Evolutionary conservation across 73 alveolate genomes (phyloP), one percentile per base, ranked within the genome.

Genomic region (Paramecium bursaria): DNA sequence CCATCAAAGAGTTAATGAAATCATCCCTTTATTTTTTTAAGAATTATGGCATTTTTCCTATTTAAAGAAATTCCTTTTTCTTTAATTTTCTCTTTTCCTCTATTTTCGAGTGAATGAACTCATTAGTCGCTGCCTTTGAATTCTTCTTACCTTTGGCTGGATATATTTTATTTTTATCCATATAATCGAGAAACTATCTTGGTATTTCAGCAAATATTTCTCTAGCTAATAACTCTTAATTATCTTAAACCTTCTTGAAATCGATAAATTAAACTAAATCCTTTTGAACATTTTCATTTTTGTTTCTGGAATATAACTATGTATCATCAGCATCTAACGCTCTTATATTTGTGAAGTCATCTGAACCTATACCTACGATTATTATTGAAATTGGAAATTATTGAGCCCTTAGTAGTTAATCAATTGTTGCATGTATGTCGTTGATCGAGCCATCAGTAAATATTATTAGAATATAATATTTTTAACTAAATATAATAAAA

Each of bases 291-390:
- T 75, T 25, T 75, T 90, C 86, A 22, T 90, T 47, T 50, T 82
- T 33, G 61, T 88, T 88, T 67, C 88, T 44, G 52, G 93, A 90
- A 76, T 48, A 82, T 27, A 96, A 86, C 48, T 96, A 95, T 74
- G 86, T 88, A 25, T 91, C 98, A 90, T 92, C 98, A 0, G 97
- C 98, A 86, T 97, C 99, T 57, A 95, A 80, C 2, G 74, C 74
- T 27, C 91, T 91, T 99, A 97, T 97, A 44, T 85, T 91, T 3
- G 90, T 27, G 86, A 97, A 97, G 77, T 96, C 97, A 13, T 91
- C 96, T 15, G 90, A 82, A 0, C 99, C 99, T 21, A 97, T 94
- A 23, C 99, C 99, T 22, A 97, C 95, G 55, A 97, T 94, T 48
- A 97, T 90, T 19, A 95, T 95, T 42, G 96, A 76, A 22, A 97